Evolutionary conservation across 352 stramenopile species (phyloP).

Genomic region (Phytophthora idaei): DNA sequence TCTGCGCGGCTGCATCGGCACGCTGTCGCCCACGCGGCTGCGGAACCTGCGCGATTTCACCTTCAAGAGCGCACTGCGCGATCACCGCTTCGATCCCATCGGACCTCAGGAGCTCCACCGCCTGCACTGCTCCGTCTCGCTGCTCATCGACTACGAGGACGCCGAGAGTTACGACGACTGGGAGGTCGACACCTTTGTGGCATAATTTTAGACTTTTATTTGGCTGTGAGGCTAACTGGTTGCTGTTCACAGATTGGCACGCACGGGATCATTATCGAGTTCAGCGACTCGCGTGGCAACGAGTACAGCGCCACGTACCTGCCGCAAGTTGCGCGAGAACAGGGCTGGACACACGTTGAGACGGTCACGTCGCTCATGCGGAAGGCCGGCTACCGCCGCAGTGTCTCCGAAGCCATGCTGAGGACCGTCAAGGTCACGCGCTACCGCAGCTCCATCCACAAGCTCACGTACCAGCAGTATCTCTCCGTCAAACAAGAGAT

Average conservation of each 20-base stretch:
- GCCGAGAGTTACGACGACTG: slow-evolving; percentile 80
- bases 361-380: slow-evolving; percentile 78
- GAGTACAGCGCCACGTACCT: slow-evolving; percentile 81
- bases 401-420: slow-evolving; percentile 62
- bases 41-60: slow-evolving; percentile 79
- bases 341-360: slow-evolving; percentile 75
- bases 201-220: background rate
- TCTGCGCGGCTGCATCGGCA: slow-evolving; percentile 83
- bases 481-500: slow-evolving; percentile 64
- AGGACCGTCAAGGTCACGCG: slow-evolving; percentile 72
- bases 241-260: slow-evolving; percentile 51
- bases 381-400: slow-evolving; percentile 75
- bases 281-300: slow-evolving; percentile 52
- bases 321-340: slow-evolving; percentile 76
- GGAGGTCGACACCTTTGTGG: slow-evolving; percentile 45
- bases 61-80: slow-evolving; percentile 82
- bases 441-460: slow-evolving; percentile 85
- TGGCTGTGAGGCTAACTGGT: background rate
- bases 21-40: slow-evolving; percentile 65
- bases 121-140: slow-evolving; percentile 78
- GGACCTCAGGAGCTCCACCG: slow-evolving; percentile 62
- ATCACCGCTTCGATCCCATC: slow-evolving; percentile 82
- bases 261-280: slow-evolving; percentile 86
- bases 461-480: slow-evolving; percentile 84
- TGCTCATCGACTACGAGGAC: slow-evolving; percentile 84